Evolutionary conservation across 2,329 filamentous ascomycete species (phyloP), one percentile per base, ranked within the genome.

Genomic region (Phaeosphaeria sp.): DNA sequence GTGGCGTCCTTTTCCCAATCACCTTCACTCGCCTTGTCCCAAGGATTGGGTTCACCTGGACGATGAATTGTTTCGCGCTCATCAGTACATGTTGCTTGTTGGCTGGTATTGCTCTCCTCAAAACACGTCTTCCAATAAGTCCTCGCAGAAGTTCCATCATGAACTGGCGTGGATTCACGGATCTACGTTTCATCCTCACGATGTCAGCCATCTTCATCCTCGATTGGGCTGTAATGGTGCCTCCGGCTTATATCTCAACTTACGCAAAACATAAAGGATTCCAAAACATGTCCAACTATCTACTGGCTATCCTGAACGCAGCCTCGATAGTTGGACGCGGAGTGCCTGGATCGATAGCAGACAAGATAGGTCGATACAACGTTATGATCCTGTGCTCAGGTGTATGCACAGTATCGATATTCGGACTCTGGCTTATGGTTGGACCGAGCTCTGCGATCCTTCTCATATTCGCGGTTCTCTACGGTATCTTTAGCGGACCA

Each of bases 401-500:
- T 13, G 36, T 62, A 10, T 64, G 63, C 1, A 66, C 60, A 11
- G 39, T 73, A 6, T 55, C 74, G 3, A 62, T 63, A 0, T 68
- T 74, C 48, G 47, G 47, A 2, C 52, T 62, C 18, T 62, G 59
- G 59, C 27, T 62, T 10, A 43, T 21, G 3, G 18, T 30, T 21
- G 50, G 50, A 5, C 43, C 54, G 27, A 56, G 20, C 20, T 54
- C 46, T 30, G 73, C 62, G 0, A 58, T 58, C 2, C 63, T 78
- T 1, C 72, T 78, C 4, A 68, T 68, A 15, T 67, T 77, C 36
- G 64, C 67, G 6, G 61, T 72, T 0, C 62, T 79, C 2, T 79
- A 78, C 50, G 78, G 78, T 9, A 78, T 79, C 67, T 79, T 74
- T 65, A 78, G 74, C 1, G 77, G 78, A 2, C 69, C 76, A 5